These are phyloP conservation scores for Polytrichum commune DNA, from an alignment of 225 moss, liverwort and hornwort species.

Conservation along the genomic window DNA sequence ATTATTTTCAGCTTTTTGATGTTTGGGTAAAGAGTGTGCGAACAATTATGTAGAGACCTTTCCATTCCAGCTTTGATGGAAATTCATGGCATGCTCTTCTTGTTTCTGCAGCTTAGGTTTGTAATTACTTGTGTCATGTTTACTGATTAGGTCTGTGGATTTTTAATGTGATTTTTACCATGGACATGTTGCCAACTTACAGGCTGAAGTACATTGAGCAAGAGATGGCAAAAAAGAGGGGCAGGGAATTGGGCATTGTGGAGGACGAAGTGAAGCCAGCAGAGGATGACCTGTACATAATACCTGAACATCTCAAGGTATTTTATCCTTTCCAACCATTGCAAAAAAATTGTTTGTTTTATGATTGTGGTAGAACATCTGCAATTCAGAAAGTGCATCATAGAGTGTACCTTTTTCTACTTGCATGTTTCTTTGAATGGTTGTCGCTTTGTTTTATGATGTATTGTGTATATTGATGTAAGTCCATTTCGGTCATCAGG, in stretches of 20 bases:
- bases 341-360: no score
- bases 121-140: background rate
- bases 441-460: background rate
- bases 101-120: slow-evolving; percentile 1
- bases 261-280: slow-evolving; percentile 69
- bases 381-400: no score
- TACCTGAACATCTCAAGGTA: slow-evolving; percentile 92
- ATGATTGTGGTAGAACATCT: no score
- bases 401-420: no score
- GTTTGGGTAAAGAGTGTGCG: background rate
- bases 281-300: slow-evolving; percentile 83
- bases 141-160: background rate
- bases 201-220: slow-evolving; percentile 93
- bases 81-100: background rate
- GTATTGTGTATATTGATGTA: background rate
- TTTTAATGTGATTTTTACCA: background rate
- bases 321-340: background rate
- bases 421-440: no score
- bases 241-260: slow-evolving; percentile 50
- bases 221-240: slow-evolving; percentile 80
- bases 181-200: slow-evolving; percentile 4
- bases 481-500: slow-evolving; percentile 31
- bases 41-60: background rate
- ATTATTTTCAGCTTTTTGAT: no score
- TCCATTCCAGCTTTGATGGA: background rate